A percentile compares a stretch with the other conserved stretches of the same genome.
Conservation (phyloP, 345 rosid species). For the Conringia planisiliqua region DNA sequence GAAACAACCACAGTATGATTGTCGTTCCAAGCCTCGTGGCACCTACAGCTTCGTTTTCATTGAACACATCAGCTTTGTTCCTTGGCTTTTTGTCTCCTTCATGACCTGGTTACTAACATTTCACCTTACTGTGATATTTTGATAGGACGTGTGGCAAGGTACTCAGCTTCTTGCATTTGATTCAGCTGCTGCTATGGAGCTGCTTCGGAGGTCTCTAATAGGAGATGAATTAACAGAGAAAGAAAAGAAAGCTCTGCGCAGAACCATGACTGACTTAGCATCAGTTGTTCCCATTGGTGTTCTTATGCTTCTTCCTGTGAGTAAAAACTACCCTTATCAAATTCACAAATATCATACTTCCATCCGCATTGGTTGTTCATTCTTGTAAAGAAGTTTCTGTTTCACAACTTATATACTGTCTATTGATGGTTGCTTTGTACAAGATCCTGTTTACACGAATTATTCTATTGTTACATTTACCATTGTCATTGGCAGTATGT, state of each 20-base stretch:
- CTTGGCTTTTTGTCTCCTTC: background rate
- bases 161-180: constrained; percentile 94
- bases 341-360: background rate
- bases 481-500: background rate
- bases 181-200: constrained; percentile 75
- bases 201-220: constrained; percentile 63
- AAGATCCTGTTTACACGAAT: background rate
- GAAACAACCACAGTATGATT: constrained; percentile 73
- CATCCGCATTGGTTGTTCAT: background rate
- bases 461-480: background rate
- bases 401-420: background rate
- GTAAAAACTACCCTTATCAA: constrained; percentile 27
- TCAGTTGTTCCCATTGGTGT: constrained; percentile 90
- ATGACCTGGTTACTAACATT: background rate
- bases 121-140: background rate
- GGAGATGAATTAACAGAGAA: constrained; percentile 90
- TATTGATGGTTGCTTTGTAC: background rate
- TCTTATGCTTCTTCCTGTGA: constrained; percentile 97
- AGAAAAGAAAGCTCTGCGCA: constrained; percentile 74
- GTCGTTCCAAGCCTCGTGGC: constrained; percentile 16
- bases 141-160: constrained; percentile 96
- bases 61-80: background rate
- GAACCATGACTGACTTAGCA: constrained; percentile 89
- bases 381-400: background rate
- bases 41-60: background rate